phyloP scores from a whole-genome alignment of 805 yeast genomes.

The Candida ficus region DNA sequence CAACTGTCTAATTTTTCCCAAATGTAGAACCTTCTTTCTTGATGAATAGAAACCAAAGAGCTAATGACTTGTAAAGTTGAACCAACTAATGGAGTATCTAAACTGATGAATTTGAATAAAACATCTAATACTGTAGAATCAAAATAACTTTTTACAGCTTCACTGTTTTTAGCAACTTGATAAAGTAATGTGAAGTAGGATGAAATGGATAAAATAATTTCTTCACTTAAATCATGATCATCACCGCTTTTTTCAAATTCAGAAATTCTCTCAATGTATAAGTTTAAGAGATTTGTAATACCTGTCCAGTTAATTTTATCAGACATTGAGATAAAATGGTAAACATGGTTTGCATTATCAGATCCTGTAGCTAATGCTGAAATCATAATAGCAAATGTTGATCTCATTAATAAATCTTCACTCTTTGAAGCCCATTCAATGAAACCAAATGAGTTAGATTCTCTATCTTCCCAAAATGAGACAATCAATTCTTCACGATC shows the following conservation, averaged over 20 bases:
- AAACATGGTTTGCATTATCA: slow-evolving; percentile 46
- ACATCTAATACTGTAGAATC: slow-evolving; percentile 28
- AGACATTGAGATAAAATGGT: slow-evolving; percentile 38
- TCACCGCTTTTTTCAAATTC: slow-evolving; percentile 32
- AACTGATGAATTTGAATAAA: slow-evolving; percentile 39
- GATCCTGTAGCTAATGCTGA: slow-evolving; percentile 68
- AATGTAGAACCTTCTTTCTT: slow-evolving; percentile 39
- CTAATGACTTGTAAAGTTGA: slow-evolving; percentile 52
- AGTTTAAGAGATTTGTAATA: slow-evolving; percentile 47
- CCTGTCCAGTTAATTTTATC: slow-evolving; percentile 49
- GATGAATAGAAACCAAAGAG: slow-evolving; percentile 46
- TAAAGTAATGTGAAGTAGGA: slow-evolving; percentile 67
- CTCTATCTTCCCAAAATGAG: slow-evolving; percentile 65
- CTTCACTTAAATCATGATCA: slow-evolving; percentile 67
- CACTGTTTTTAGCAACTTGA: slow-evolving; percentile 42
- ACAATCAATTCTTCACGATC: slow-evolving; percentile 53
- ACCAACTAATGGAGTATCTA: slow-evolving; percentile 47
- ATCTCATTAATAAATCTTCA: slow-evolving; percentile 74
- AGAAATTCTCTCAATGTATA: slow-evolving; percentile 43
- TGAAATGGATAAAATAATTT: slow-evolving; percentile 66
- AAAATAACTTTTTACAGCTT: slow-evolving; percentile 27
- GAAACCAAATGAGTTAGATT: slow-evolving; percentile 69
- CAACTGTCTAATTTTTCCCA: slow-evolving; percentile 73
- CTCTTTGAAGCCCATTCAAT: slow-evolving; percentile 83
- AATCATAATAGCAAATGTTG: slow-evolving; percentile 75